These are phyloP conservation scores for Gossypium davidsonii DNA, from an alignment of 441 rosid species.

Conservation along the genomic window DNA sequence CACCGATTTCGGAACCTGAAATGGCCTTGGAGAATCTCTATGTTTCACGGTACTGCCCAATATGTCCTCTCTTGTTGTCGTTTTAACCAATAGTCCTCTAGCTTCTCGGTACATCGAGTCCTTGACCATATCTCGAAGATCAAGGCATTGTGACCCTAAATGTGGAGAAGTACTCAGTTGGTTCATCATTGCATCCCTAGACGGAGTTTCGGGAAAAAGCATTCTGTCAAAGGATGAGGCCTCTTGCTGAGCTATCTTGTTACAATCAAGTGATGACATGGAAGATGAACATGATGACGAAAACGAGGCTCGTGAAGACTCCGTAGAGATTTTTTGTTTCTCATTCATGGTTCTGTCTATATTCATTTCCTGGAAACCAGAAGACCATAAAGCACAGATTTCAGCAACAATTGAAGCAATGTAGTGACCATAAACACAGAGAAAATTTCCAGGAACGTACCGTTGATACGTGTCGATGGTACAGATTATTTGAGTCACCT, in stretches of 20 bases:
- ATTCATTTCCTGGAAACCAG: conserved; percentile 42
- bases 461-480: conserved; percentile 30
- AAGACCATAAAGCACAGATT: conserved; percentile 21
- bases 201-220: conserved; percentile 55
- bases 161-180: conserved; percentile 42
- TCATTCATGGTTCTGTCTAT: conserved; percentile 31
- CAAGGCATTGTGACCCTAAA: conserved; percentile 48
- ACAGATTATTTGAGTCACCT: conserved; percentile 22
- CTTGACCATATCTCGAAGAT: conserved; percentile 78
- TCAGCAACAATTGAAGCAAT: conserved; percentile 3
- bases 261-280: conserved; percentile 53
- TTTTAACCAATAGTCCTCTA: conserved; percentile 51
- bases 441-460: conserved; percentile 25
- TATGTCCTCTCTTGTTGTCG: conserved; percentile 39
- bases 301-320: conserved; percentile 70
- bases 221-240: conserved; percentile 48
- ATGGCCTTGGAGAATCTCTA: conserved; percentile 64
- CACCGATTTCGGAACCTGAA: conserved; percentile 29
- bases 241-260: conserved; percentile 51
- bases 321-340: conserved; percentile 58
- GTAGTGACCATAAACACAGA: background rate
- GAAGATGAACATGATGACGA: conserved; percentile 88
- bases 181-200: conserved; percentile 46
- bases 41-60: conserved; percentile 27
- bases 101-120: conserved; percentile 88